Evolutionary conservation across 2,329 filamentous ascomycete species (phyloP).

Genomic region (Aureobasidium musti): DNA sequence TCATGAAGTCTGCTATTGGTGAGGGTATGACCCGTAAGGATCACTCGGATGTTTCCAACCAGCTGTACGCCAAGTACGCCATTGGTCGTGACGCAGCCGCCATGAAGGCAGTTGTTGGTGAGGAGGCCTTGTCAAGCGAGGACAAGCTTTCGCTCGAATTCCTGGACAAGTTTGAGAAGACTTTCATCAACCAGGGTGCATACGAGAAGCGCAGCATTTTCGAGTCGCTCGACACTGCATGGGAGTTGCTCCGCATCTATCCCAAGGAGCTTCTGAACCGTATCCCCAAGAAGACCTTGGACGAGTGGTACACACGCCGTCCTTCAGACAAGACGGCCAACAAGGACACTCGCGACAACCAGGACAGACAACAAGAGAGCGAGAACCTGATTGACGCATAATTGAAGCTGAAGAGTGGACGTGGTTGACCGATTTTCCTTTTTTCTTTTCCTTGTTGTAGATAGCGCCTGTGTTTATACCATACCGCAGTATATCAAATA

Average conservation of each 20-base stretch:
- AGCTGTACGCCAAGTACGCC: constrained; percentile 99
- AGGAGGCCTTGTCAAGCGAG: constrained; percentile 92
- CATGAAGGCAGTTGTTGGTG: constrained; percentile 99
- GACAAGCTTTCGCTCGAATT: constrained; percentile 98
- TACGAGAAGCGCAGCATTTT: constrained; percentile 92
- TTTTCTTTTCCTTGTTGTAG: constrained; percentile 24
- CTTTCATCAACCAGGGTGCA: constrained; percentile 86
- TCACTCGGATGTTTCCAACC: constrained; percentile 97
- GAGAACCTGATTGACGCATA: constrained; percentile 34
- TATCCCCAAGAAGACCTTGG: constrained; percentile 56
- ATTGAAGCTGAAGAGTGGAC: not conserved
- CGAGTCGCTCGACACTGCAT: constrained; percentile 93
- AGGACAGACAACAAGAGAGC: constrained; percentile 39
- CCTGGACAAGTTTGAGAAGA: constrained; percentile 95
- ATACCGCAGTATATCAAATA: constrained; percentile 27
- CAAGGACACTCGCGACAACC: constrained; percentile 51
- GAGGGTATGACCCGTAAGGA: constrained; percentile 96
- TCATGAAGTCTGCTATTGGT: constrained; percentile 99
- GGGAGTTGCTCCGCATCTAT: constrained; percentile 95
- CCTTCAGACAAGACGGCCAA: constrained; percentile 41
- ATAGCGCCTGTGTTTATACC: constrained; percentile 29
- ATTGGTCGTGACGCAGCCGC: constrained; percentile 97
- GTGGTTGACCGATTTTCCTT: constrained; percentile 2
- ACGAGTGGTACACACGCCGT: constrained; percentile 54
- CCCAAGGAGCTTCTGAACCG: constrained; percentile 98